Evolutionary conservation across 2,329 filamentous ascomycete genomes (phyloP), one percentile per base, ranked within the genome.

Genomic region (Colletotrichum limetticola): DNA sequence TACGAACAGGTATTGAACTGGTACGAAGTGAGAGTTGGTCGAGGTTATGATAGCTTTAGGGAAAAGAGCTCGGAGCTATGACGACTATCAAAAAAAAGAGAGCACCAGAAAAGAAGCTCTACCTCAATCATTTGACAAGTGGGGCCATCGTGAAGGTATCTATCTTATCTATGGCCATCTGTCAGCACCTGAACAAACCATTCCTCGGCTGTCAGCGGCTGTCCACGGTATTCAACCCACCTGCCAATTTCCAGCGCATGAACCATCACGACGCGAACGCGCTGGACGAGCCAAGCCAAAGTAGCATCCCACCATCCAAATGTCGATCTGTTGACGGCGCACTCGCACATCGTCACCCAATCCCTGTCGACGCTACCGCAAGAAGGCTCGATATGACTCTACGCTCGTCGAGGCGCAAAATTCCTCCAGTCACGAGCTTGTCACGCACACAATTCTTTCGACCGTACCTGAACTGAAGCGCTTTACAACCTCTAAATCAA

Each of bases 221-320:
- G 35, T 12, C 28, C 4, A 19, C 19, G 30, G 19, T 8, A 4
- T 26, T 35, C 42, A 63, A 53, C 60, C 52, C 52, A 42, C 58
- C 30, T 32, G 59, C 26, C 63, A 73, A 73, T 73, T 70, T 73
- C 71, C 49, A 73, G 56, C 28, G 71, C 71, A 73, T 73, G 56
- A 73, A 71, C 56, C 56, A 56, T 71, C 71, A 70, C 71, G 66
- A 70, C 71, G 66, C 71, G 71, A 71, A 66, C 66, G 71, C 71
- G 71, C 67, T 42, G 9, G 9, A 19, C 32, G 24, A 49, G 26
- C 46, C 22, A 22, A n/a, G 22, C 26, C 22, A 57, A n/a, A 71
- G 66, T 66, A 35, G 35, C 56, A 71, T 60, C 49, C 28, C 52
- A 26, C 42, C 61, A 55, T 57, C 60, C 35, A 37, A 52, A 26